These are phyloP conservation scores for Cyclotella atomus DNA, from an alignment of 108 stramenopile species.

Conservation along the genomic window DNA sequence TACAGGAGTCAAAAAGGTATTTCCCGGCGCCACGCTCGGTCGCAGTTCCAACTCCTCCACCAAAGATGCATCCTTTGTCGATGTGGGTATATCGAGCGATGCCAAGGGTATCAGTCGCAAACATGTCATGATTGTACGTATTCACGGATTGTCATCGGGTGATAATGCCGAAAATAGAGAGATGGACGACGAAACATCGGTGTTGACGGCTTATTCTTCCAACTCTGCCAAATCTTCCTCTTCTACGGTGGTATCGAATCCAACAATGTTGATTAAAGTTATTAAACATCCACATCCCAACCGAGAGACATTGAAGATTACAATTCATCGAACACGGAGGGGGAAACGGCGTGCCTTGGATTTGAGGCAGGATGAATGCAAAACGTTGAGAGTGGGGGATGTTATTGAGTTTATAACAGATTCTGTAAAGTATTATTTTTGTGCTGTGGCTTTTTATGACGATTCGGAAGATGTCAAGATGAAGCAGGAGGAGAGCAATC, in stretches of 20 bases:
- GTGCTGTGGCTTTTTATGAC: slow-evolving; percentile 22
- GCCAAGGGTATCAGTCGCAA: slow-evolving; percentile 1
- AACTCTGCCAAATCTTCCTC: neutral
- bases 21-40: slow-evolving; percentile 7
- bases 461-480: neutral
- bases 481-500: neutral
- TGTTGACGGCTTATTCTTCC: neutral
- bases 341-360: neutral
- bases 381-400: slow-evolving; percentile 26
- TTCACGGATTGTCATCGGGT: neutral
- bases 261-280: slow-evolving; percentile 5
- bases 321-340: slow-evolving; percentile 14
- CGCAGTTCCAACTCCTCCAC: slow-evolving; percentile 3
- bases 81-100: slow-evolving; percentile 2
- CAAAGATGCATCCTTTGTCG: neutral
- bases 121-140: neutral
- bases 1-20: slow-evolving; percentile 27
- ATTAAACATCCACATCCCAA: neutral
- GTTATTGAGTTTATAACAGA: slow-evolving; percentile 19
- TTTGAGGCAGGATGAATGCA: slow-evolving; percentile 16
- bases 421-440: slow-evolving; percentile 12
- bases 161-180: neutral
- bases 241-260: neutral
- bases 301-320: neutral
- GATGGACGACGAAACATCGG: neutral